phyloP scores from a whole-genome alignment of 2,329 filamentous ascomycete species.

The Neoarthrinium moseri region DNA sequence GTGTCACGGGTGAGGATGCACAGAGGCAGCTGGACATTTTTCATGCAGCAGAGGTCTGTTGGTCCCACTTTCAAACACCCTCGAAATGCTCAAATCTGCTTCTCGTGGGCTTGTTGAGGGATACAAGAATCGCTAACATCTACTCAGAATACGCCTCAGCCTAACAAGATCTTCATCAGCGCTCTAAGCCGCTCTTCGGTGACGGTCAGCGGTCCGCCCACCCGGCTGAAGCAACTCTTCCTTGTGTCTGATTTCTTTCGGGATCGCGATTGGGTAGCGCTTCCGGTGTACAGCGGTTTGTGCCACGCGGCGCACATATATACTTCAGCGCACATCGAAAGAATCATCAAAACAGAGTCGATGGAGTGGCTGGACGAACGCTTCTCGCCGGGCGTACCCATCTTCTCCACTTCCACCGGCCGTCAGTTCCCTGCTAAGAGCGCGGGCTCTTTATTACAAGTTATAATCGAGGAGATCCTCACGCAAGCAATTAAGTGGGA shows the following conservation, averaged over 20 bases:
- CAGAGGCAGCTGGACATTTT: constrained; percentile 37
- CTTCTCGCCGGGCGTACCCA: constrained; percentile 20
- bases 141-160: constrained; percentile 20
- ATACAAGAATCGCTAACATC: background rate
- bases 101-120: too few relatives aligned
- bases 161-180: constrained; percentile 40
- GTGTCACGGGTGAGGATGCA: constrained; percentile 26
- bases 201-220: constrained; percentile 37
- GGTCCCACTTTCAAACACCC: too few relatives aligned
- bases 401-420: constrained; percentile 31
- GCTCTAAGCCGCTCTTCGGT: constrained; percentile 28
- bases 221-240: constrained; percentile 28
- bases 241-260: constrained; percentile 27
- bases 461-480: constrained; percentile 28
- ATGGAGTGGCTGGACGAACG: background rate
- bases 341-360: constrained; percentile 19
- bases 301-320: constrained; percentile 42
- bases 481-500: constrained; percentile 28
- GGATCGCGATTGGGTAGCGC: constrained; percentile 23
- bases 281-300: constrained; percentile 36
- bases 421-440: constrained; percentile 22
- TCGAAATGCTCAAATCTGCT: too few relatives aligned
- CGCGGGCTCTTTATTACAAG: constrained; percentile 21
- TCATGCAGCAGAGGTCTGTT: too few relatives aligned
- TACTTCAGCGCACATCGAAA: constrained; percentile 22